Percentiles rank a stretch among this genome's conserved stretches.
phyloP scores from a whole-genome alignment of 1,284 basidiomycete genomes.

The Marasmius sp. region DNA sequence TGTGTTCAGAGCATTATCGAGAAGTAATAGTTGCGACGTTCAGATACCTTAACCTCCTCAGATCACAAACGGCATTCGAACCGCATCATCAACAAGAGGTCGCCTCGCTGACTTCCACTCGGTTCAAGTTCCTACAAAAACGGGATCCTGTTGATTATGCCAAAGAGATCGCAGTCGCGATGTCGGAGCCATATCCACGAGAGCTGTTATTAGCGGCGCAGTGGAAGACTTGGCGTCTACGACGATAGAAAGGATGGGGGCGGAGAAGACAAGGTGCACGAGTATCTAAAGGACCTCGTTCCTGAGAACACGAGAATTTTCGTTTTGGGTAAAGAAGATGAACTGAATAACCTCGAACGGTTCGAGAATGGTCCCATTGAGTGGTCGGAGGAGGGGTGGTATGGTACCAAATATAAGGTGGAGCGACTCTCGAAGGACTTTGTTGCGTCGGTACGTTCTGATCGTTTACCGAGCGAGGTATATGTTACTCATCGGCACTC shows the following conservation, averaged over 20 bases:
- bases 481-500: background rate
- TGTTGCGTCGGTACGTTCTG: conserved; percentile 52
- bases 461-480: background rate
- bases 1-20: conserved; percentile 78
- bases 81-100: conserved; percentile 82
- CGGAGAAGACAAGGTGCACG: conserved; percentile 56
- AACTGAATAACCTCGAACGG: conserved; percentile 52
- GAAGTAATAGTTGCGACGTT: conserved; percentile 75
- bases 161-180: conserved; percentile 72
- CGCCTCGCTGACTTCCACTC: conserved; percentile 70
- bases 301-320: conserved; percentile 69
- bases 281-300: conserved; percentile 62
- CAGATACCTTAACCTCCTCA: conserved; percentile 87
- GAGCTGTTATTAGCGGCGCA: conserved; percentile 79
- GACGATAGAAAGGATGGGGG: conserved; percentile 39
- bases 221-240: conserved; percentile 56
- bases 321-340: conserved; percentile 74
- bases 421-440: conserved; percentile 69
- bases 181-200: conserved; percentile 79
- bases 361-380: conserved; percentile 38
- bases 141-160: conserved; percentile 82
- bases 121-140: conserved; percentile 92
- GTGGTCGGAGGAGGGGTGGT: conserved; percentile 82
- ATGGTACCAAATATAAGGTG: conserved; percentile 81
- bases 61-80: conserved; percentile 58